Evolutionary conservation across 495 filamentous ascomycete species (phyloP), one percentile per base, ranked within the genome.

Genomic region (Xylaria flabelliformis): DNA sequence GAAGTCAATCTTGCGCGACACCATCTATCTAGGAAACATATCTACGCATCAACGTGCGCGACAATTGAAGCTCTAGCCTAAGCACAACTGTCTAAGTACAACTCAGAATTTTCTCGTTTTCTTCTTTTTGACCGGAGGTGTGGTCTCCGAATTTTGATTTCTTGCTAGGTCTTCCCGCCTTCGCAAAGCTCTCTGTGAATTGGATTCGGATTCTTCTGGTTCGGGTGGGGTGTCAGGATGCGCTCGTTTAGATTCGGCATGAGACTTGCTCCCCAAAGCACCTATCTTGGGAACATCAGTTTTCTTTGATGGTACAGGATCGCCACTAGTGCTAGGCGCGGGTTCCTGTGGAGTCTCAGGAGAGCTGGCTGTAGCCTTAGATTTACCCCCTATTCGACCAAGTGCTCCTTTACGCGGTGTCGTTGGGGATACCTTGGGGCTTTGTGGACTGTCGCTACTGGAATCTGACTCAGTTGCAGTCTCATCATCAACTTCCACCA

Each of bases 121-220:
- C 88, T 89, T 82, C 91, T 93, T 78, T 8, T 39, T 39, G 5
- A 86, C 88, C 15, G 85, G 85, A 9, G 85, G 88, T 26, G 89
- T 88, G n/a, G 84, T 86, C 74, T 90, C 90, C 73, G 78, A 85
- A 71, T 90, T 89, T n/a, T 93, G 80, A 63, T 92, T 87, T 63
- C 85, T 84, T 74, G 91, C 89, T 67, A 93, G 75, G 73, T 91
- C 87, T 59, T 86, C 85, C 29, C 91, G 84, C 73, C 88, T 92
- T 67, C 87, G 86, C 68, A 90, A 84, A 5, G 90, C 89, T 65
- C 84, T 87, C 74, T 92, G 88, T 64, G 86, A 72, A 8, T 77
- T 77, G 13, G 76, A 76, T 62, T 80, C 76, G 21, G 66, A 29
- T 69, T 76, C 72, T 48, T 55, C 68, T 10, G 59, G 34, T 36